Conservation (phyloP, 441 rosid genomes). For the Croton setiger region DNA sequence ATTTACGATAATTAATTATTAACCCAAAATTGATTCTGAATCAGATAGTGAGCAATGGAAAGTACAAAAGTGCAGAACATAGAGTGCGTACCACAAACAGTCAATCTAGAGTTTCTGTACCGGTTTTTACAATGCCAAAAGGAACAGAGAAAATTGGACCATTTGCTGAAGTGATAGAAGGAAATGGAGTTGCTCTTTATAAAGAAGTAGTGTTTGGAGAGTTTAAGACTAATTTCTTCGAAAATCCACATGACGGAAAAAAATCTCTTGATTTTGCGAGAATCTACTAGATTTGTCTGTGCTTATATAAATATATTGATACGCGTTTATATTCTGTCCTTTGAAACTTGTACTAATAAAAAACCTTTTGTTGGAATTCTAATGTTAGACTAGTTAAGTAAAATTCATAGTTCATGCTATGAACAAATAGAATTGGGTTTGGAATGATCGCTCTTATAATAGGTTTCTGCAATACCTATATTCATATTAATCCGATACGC, state of each 20-base stretch:
- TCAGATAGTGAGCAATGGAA: slow-evolving; percentile 61
- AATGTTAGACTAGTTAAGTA: no score
- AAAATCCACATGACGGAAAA: slow-evolving; percentile 52
- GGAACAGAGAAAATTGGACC: slow-evolving; percentile 43
- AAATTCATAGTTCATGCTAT: no score
- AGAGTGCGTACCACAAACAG: slow-evolving; percentile 51
- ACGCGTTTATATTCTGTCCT: no score
- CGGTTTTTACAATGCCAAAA: slow-evolving; percentile 47
- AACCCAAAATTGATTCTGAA: no score
- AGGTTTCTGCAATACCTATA: no score
- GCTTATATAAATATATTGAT: not conserved
- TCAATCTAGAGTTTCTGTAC: slow-evolving; percentile 55
- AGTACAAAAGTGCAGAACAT: slow-evolving; percentile 58
- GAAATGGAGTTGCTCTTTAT: slow-evolving; percentile 48
- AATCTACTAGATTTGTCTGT: not conserved
- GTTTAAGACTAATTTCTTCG: slow-evolving; percentile 51
- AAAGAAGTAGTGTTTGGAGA: slow-evolving; percentile 44
- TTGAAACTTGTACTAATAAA: no score
- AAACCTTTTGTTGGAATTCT: no score
- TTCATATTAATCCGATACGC: no score
- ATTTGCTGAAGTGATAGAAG: slow-evolving; percentile 36
- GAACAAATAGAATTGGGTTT: no score
- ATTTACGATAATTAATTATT: no score
- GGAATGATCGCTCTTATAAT: no score
- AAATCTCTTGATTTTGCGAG: slow-evolving; percentile 52